A percentile compares a stretch with the other conserved stretches of the same genome.
Evolutionary conservation across 2,329 filamentous ascomycete species (phyloP).

Genomic region (Aureobasidium lini): DNA sequence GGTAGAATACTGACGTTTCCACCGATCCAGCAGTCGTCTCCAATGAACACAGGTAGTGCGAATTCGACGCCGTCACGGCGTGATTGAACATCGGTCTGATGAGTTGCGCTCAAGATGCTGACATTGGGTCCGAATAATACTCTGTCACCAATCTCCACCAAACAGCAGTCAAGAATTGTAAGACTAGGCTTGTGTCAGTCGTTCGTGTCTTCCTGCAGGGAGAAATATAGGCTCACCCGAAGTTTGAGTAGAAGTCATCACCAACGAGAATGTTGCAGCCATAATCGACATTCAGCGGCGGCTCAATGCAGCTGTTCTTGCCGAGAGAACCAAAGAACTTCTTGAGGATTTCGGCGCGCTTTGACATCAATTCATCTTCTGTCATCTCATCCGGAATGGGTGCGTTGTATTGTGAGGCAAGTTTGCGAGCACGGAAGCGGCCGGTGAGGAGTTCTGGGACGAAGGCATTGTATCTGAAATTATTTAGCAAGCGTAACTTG

Average conservation of each 20-base stretch:
- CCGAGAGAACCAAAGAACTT: conserved; percentile 28
- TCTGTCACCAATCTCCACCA: conserved; percentile 46
- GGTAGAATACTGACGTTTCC: conserved; percentile 64
- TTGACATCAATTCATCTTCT: conserved; percentile 20
- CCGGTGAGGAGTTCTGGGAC: conserved; percentile 43
- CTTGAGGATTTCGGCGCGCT: conserved; percentile 24
- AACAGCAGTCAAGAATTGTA: conserved; percentile 45
- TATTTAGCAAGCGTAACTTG: too few relatives aligned
- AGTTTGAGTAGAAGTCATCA: conserved; percentile 57
- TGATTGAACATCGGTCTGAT: conserved; percentile 43
- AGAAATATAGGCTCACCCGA: conserved; percentile 30
- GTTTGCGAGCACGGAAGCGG: conserved; percentile 48
- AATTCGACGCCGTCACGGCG: conserved; percentile 44
- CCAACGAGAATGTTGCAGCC: conserved; percentile 58
- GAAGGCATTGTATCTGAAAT: conserved; percentile 43
- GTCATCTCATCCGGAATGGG: conserved; percentile 37
- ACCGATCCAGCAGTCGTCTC: conserved; percentile 75
- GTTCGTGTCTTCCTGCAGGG: background rate
- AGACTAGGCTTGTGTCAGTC: conserved; percentile 17
- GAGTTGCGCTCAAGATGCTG: conserved; percentile 45
- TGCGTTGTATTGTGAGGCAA: conserved; percentile 53
- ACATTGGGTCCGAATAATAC: conserved; percentile 48
- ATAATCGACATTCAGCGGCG: conserved; percentile 57
- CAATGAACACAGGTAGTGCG: conserved; percentile 49
- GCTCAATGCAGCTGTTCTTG: conserved; percentile 47